Evolutionary conservation across 192 early-diverging fungal species (phyloP), one percentile per base, ranked within the genome.

Genomic region (Coemansia sp.): DNA sequence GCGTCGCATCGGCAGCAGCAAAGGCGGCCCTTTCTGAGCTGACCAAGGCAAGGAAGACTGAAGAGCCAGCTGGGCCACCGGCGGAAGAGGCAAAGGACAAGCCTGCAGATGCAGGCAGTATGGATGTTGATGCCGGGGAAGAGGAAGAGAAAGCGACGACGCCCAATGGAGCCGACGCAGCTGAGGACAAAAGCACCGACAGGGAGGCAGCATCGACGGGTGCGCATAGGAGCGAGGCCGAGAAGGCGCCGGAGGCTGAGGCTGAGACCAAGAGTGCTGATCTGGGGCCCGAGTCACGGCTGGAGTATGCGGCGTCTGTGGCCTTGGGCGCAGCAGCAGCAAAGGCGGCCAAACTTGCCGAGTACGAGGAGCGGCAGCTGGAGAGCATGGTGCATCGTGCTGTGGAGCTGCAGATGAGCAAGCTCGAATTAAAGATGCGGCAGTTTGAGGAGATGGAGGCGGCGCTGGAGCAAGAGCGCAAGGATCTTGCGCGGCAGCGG

Each of bases 321-420:
- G 97, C 97, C 2, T 82, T 99, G 10, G 96, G 92, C 1, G 87
- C 96, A 2, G 96, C 95, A 0, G 94, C 95, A 2, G 95, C 89
- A 26, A 97, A 97, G 75, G 92, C 95, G 13, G 82, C 91, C 37
- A 82, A 75, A 6, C 84, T 98, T 7, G 91, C 94, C 1, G 76
- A 88, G 15, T 86, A 91, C 63, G 93, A 96, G 68, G 96, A 96
- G 64, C 82, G 87, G 8, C 94, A 98, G 81, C 87, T 93, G 46
- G 88, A 91, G 63, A 84, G 86, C 30, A 74, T 94, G 63, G 91
- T 95, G 20, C 86, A 93, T 58, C 83, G 86, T 18, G 87, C 94
- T 0, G 88, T 98, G 2, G 90, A 97, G 59, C 81, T 90, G 57
- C 95, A 99, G 72, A 77, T 95, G 58, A 85, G 86, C 71, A 96